These are phyloP conservation scores for Funneliformis geosporum DNA, from an alignment of 192 early-diverging fungal species.

Conservation along the genomic window DNA sequence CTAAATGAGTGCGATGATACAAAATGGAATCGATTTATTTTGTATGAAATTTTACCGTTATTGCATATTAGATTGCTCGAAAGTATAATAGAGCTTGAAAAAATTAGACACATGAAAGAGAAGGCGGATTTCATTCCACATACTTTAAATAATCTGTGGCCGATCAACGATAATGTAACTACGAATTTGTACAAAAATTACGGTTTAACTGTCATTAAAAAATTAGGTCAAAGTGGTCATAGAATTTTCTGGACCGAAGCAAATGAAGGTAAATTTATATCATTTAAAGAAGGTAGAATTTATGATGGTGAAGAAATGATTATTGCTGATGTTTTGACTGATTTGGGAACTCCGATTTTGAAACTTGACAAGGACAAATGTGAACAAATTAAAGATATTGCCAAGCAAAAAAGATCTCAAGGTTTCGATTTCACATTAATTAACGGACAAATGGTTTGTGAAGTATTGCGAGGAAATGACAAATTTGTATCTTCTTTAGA, in stretches of 20 bases:
- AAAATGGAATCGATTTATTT: conserved; percentile 19
- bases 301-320: background rate
- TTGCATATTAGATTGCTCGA: background rate
- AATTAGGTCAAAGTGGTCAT: background rate
- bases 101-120: background rate
- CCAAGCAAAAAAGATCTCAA: background rate
- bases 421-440: background rate
- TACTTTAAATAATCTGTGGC: background rate
- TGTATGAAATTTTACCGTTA: background rate
- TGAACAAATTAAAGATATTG: background rate
- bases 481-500: background rate
- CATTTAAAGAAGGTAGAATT: conserved; percentile 1
- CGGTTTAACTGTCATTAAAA: background rate
- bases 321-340: background rate
- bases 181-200: background rate
- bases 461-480: background rate
- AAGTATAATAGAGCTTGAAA: background rate
- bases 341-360: background rate
- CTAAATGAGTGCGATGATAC: background rate
- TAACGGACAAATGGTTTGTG: background rate
- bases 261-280: conserved; percentile 3
- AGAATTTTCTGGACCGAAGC: conserved; percentile 1
- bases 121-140: background rate
- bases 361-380: background rate
- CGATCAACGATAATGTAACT: background rate